Evolutionary conservation across 768 basidiomycete genomes (phyloP), one percentile per base, ranked within the genome.

Genomic region (Cystofilobasidium macerans): DNA sequence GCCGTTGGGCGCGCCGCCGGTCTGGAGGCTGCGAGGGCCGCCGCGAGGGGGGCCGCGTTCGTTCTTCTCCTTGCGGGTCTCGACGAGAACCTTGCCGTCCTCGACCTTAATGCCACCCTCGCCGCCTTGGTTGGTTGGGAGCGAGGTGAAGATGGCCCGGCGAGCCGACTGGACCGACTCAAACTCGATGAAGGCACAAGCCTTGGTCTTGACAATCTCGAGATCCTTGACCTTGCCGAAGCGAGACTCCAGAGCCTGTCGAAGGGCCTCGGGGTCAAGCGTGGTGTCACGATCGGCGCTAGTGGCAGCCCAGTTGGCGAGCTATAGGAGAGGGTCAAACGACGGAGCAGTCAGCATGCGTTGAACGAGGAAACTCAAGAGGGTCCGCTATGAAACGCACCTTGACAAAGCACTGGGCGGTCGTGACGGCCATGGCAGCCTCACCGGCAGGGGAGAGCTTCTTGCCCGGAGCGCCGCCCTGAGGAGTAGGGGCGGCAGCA

Each of bases 161-260:
- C 84, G 82, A n/a, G 94, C 94, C 42, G 83, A 78, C 1, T 93
- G 91, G 65, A 93, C 75, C 0, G 78, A 78, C 28, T 73, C 75
- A 79, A 93, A 98, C 76, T 97, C 94, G 72, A 95, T 80, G 82
- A 98, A 97, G 0, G 92, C 93, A 73, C 93, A 97, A 0, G 88
- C 89, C 76, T 89, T 94, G 73, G 72, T 75, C 69, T 87, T 87
- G 47, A 94, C 86, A 69, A 95, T 85, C 76, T 97, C 93, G 47
- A 92, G 77, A 28, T 91, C 90, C 75, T 87, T 89, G 73, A 95
- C 80, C 51, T 73, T 87, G 33, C 73, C 73, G 67, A 76, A 76
- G 51, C 73, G 72, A 20, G 70, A n/a, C 20, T 73, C 73, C 35
- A 76, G 65, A 20, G 71, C 69, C 30, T 62, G 62, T 65, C 72